Base-by-base conservation (phyloP, 306 rosid genomes). In the Vigna hirtella region DNA sequence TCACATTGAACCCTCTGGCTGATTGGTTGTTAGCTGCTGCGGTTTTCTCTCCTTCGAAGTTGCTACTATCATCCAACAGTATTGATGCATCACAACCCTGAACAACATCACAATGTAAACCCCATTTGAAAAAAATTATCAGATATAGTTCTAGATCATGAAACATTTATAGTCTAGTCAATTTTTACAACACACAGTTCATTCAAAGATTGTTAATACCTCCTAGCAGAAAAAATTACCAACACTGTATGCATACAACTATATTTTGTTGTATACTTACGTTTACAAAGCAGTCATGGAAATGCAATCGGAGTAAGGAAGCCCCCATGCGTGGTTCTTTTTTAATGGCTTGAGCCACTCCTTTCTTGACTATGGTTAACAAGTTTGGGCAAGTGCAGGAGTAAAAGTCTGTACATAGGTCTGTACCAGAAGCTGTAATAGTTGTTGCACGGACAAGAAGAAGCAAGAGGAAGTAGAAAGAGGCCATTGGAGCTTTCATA, bases 71-170 rank as follows among this genome's bases (percentile, higher is more conserved):
- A 56, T 84, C 92, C 89, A 90, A 79, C 51, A 90, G 61, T 50
- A 90, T 48, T 3, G 91, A 90, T 42, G 81, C 92, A 65, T 90
- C 94, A 58, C 92, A 90, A 14, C 94, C 94, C 94, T 90, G 73
- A 58, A 42, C 14, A 30, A 30, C 34, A 30, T 0, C 34, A 30
- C 34, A 30, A 30, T 26, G 28, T 0, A 26, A 26, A 26, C 28
- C 28, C 28, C 28, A 26, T 26, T 26, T 26, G 28, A 26, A 26
- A 26, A 26, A 26, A 26, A 26, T 26, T 2, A 26, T 26, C 28
- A 26, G 28, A 26, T 26, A 26, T 26, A 26, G 28, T 26, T 26
- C 28, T 26, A 26, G 28, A 26, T 26, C 28, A 26, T 26, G 28
- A 26, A 3, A 26, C 28, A 26, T 26, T 26, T 26, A 26, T 26